Evolutionary conservation across 2,329 filamentous ascomycete species (phyloP).

Genomic region (Diaporthe destruens): DNA sequence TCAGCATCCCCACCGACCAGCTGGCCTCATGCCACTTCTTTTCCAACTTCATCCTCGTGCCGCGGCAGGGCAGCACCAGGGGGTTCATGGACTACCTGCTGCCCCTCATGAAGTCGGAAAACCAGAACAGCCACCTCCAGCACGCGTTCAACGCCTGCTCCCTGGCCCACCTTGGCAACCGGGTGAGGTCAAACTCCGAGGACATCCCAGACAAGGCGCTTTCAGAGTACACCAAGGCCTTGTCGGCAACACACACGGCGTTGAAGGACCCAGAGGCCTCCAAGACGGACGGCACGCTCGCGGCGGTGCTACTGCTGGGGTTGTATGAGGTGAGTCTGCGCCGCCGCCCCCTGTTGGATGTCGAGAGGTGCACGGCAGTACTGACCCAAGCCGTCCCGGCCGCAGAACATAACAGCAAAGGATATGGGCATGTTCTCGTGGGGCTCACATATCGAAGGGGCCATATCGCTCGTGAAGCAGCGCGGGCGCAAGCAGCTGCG

Average conservation of each 20-base stretch:
- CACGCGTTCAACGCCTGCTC: constrained; percentile 72
- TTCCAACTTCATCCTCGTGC: constrained; percentile 70
- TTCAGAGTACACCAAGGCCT: constrained; percentile 67
- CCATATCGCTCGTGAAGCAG: constrained; percentile 70
- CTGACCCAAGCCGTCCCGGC: neutral
- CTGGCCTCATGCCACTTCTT: constrained; percentile 71
- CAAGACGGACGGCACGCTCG: constrained; percentile 69
- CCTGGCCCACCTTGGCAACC: constrained; percentile 68
- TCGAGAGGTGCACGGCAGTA: neutral
- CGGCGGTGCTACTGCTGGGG: constrained; percentile 70
- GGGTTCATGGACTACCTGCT: constrained; percentile 72
- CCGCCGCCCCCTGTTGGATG: neutral
- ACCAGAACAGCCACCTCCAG: constrained; percentile 61
- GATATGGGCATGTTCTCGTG: constrained; percentile 68
- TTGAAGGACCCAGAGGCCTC: constrained; percentile 63
- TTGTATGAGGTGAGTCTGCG: constrained; percentile 65
- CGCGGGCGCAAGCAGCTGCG: constrained; percentile 67
- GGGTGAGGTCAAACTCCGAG: constrained; percentile 52
- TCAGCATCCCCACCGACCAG: constrained; percentile 64
- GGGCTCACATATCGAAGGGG: constrained; percentile 74
- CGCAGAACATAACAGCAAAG: constrained; percentile 65
- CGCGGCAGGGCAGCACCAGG: constrained; percentile 61
- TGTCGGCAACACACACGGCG: constrained; percentile 65
- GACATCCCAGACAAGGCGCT: constrained; percentile 58
- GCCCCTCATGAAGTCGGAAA: constrained; percentile 64